Conservation (phyloP, 1,139 yeast genomes). For the Lodderomyces oxycetoniae region DNA sequence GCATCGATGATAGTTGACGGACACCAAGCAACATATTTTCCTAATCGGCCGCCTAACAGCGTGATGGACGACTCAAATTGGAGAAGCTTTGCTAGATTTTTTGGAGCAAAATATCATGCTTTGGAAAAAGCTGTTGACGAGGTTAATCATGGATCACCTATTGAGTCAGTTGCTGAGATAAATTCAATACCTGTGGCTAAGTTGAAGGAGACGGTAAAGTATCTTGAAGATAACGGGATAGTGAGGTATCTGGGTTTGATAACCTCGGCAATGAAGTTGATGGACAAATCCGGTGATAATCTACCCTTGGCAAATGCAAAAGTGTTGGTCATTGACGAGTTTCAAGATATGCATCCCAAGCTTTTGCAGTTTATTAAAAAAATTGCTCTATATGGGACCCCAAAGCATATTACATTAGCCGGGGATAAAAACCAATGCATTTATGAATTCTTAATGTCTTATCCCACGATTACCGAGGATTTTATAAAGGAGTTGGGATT, state of each 20-base stretch:
- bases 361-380: conserved; percentile 42
- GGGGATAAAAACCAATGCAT: conserved; percentile 76
- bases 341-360: conserved; percentile 63
- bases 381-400: conserved; percentile 25
- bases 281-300: conserved; percentile 16
- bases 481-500: conserved; percentile 23
- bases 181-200: conserved; percentile 20
- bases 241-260: conserved; percentile 36
- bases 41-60: conserved; percentile 31
- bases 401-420: conserved; percentile 56
- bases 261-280: conserved; percentile 25
- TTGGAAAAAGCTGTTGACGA: conserved; percentile 31
- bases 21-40: conserved; percentile 52
- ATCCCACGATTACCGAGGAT: conserved; percentile 26
- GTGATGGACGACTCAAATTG: conserved; percentile 52
- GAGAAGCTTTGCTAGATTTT: conserved; percentile 32
- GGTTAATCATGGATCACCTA: conserved; percentile 28
- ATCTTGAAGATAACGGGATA: conserved; percentile 29
- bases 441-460: conserved; percentile 59
- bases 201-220: conserved; percentile 19
- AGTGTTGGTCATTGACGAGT: conserved; percentile 63
- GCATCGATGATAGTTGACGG: conserved; percentile 29
- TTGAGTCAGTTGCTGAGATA: conserved; percentile 22
- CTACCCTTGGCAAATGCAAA: conserved; percentile 26
- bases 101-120: conserved; percentile 21